Percentiles rank a stretch among this genome's conserved stretches.
Evolutionary conservation across 2,329 filamentous ascomycete genomes (phyloP).

Genomic region (Keithomyces neogunnii): DNA sequence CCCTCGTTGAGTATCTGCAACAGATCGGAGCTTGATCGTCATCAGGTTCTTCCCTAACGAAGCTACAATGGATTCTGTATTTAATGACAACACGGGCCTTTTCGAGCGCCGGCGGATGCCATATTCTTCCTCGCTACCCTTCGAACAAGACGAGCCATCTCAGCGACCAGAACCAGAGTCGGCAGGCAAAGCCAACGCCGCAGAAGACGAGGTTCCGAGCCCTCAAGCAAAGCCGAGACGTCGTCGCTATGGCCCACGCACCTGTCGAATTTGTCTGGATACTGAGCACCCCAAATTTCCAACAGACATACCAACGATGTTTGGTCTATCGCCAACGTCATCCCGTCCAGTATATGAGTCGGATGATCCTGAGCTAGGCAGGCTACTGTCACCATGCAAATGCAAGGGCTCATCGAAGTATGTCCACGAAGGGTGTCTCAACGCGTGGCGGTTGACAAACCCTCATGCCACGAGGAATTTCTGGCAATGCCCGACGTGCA

Average conservation of each 20-base stretch:
- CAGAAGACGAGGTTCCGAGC: conserved; percentile 5
- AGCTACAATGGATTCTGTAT: conserved; percentile 16
- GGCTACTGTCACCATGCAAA: conserved; percentile 80
- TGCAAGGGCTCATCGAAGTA: conserved; percentile 92
- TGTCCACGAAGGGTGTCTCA: conserved; percentile 85
- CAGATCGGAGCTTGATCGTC: neutral
- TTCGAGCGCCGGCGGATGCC: conserved; percentile 5
- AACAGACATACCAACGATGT: conserved; percentile 19
- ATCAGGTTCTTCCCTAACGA: neutral
- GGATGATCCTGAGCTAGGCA: conserved; percentile 62
- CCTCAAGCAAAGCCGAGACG: conserved; percentile 9
- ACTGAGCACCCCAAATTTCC: conserved; percentile 43
- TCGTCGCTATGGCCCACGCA: conserved; percentile 58
- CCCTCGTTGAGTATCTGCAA: neutral
- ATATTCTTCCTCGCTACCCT: conserved; percentile 1
- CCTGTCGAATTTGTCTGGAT: conserved; percentile 87
- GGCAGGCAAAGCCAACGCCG: neutral
- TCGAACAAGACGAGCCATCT: neutral
- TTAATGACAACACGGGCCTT: conserved; percentile 16
- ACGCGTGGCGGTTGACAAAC: conserved; percentile 71
- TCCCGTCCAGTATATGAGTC: conserved; percentile 55
- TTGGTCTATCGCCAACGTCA: conserved; percentile 23
- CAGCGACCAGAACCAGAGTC: neutral
- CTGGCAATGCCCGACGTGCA: conserved; percentile 82
- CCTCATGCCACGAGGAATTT: conserved; percentile 59